Base-by-base conservation (phyloP, 108 stramenopile species). In the Nitzschia inconspicua region DNA sequence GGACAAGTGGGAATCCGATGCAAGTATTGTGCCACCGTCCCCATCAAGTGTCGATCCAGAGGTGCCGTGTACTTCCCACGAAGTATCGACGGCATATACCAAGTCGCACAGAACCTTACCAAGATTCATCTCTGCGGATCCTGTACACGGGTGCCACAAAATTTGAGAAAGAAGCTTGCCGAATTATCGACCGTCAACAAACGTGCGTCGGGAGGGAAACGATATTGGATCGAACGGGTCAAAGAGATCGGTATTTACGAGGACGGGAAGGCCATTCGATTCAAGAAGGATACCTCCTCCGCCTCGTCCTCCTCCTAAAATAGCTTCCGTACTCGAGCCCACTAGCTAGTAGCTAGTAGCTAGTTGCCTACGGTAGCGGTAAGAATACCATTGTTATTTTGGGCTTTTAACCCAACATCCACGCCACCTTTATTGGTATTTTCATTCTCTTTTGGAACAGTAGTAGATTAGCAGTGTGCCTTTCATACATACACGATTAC, bases 1-100 rank as follows among this genome's bases (percentile, higher is more conserved):
- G 66, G 66, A 14, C 73, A 74, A 50, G 65, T 73, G 3, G 73
- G 73, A 16, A 52, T 74, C 22, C 41, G 66, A 20, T 74, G 73
- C 62, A 8, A 22, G 10, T 62, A 68, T 29, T 74, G 73, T 39
- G 32, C 51, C 1, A 40, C 14, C 1, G 11, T 62, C 5, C 61
- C 56, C 1, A 35, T 46, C 6, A 25, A 41, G 14, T 8, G 16
- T 24, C 51, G 67, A 9, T 40, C 67, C 2, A 51, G 55, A 20
- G 74, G 67, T 9, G 35, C 66, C 29, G 53, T 57, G 7, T 75
- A 75, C 26, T 75, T 54, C 29, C 37, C 53, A 10, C 53, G 37
- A 54, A 54, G 35, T 0, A 36, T 54, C 53, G 37, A 54, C 16
- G 53, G 53, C 20, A 54, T 54, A 35, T 54, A 54, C 24, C 53